Conservation (phyloP, 148 eudicot genomes). For the Drosera capensis region DNA sequence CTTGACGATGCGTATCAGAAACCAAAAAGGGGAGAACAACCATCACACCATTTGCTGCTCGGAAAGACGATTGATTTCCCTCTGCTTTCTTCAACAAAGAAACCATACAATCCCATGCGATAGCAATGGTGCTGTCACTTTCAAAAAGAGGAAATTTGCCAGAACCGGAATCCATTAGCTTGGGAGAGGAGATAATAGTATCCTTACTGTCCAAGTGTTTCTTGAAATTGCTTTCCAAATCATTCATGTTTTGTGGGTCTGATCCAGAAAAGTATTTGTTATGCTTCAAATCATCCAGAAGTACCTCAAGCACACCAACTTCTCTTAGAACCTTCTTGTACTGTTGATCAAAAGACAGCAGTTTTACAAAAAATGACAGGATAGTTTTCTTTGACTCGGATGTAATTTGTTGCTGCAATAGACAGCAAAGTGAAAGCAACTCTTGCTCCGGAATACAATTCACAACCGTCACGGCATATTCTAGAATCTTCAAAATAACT, state of each 20-base stretch:
- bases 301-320: constrained; percentile 95
- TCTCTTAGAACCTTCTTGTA: constrained; percentile 91
- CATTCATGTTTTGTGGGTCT: constrained; percentile 29
- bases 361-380: constrained; percentile 81
- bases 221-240: constrained; percentile 55
- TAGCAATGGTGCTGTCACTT: constrained; percentile 48
- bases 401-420: constrained; percentile 77
- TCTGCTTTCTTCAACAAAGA: constrained; percentile 89
- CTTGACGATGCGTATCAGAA: constrained; percentile 76
- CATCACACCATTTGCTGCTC: constrained; percentile 73
- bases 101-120: constrained; percentile 96
- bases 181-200: constrained; percentile 88
- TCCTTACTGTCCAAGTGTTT: constrained; percentile 71
- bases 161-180: constrained; percentile 74
- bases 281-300: constrained; percentile 90
- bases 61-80: constrained; percentile 81
- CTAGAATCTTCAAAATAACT: constrained; percentile 86
- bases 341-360: constrained; percentile 87
- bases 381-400: constrained; percentile 64
- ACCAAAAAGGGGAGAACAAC: constrained; percentile 75
- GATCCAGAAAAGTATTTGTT: constrained; percentile 59
- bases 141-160: constrained; percentile 82
- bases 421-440: constrained; percentile 91
- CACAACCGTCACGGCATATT: constrained; percentile 98
- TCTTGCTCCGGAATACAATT: constrained; percentile 98